A percentile compares a stretch with the other conserved stretches of the same genome.
Conservation (phyloP, 768 basidiomycete genomes). For the Russula virescens region DNA sequence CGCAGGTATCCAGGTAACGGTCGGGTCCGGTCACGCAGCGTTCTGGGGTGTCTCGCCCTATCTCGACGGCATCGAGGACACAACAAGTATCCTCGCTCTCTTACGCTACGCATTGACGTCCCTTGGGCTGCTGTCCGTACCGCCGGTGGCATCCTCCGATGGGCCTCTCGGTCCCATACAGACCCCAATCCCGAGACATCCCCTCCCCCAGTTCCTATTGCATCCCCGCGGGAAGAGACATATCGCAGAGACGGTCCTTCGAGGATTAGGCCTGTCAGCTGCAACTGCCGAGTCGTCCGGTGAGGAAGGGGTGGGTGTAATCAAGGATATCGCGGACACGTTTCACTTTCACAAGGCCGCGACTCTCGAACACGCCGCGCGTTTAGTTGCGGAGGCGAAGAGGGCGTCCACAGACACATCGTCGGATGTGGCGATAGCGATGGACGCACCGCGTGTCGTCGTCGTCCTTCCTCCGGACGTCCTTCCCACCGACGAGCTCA, state of each 20-base stretch:
- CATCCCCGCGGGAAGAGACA: constrained; percentile 39
- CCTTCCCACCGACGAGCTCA: constrained; percentile 47
- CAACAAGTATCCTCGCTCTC: neutral
- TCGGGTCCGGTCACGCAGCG: constrained; percentile 17
- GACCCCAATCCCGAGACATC: constrained; percentile 34
- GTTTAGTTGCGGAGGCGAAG: constrained; percentile 30
- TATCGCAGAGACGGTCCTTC: constrained; percentile 38
- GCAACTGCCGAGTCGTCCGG: constrained; percentile 12
- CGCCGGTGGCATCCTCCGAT: neutral
- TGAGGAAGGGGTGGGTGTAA: constrained; percentile 31
- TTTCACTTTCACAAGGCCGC: constrained; percentile 50
- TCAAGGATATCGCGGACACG: constrained; percentile 66
- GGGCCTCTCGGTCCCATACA: constrained; percentile 30
- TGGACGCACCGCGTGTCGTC: constrained; percentile 28
- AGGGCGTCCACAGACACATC: constrained; percentile 37
- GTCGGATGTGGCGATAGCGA: constrained; percentile 28
- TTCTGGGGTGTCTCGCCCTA: constrained; percentile 19
- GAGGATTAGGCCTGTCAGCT: constrained; percentile 31
- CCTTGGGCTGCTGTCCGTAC: constrained; percentile 36
- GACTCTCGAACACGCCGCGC: constrained; percentile 28
- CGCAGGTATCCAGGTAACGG: constrained; percentile 14
- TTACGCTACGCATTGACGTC: constrained; percentile 12
- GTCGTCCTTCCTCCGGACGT: constrained; percentile 44
- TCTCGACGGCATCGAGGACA: neutral
- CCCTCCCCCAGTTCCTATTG: constrained; percentile 56